A percentile compares a stretch with the other conserved stretches of the same genome.
phyloP scores from a whole-genome alignment of 1,284 basidiomycete genomes.

The Malassezia yamatoensis region DNA sequence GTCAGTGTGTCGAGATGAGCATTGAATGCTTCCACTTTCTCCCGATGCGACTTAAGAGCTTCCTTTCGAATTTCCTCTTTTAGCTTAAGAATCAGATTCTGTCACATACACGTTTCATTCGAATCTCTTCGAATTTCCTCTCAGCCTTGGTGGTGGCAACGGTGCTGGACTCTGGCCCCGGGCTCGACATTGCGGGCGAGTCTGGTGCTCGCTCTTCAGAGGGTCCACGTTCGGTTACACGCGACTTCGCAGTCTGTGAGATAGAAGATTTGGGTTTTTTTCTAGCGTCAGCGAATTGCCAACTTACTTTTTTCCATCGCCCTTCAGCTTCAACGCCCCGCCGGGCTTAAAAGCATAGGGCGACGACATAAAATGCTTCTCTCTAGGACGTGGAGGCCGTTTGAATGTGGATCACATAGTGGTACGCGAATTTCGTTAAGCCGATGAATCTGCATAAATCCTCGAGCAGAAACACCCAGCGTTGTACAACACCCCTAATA shows the following conservation, averaged over 20 bases:
- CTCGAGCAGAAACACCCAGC: too few species aligned
- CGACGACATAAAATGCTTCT: conserved; percentile 17
- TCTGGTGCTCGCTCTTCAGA: neutral
- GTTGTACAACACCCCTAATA: too few species aligned
- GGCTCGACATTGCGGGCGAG: neutral
- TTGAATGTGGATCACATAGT: neutral
- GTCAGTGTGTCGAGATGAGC: conserved; percentile 72
- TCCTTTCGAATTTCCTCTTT: conserved; percentile 60
- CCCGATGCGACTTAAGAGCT: conserved; percentile 83
- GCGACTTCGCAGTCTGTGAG: neutral
- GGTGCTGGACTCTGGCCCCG: neutral
- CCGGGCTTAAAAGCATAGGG: conserved; percentile 38
- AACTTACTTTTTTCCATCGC: conserved; percentile 1
- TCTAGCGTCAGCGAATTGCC: neutral
- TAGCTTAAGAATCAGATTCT: neutral
- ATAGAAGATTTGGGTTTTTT: conserved; percentile 35
- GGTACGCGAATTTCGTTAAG: neutral
- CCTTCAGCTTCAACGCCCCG: conserved; percentile 43
- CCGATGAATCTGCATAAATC: neutral
- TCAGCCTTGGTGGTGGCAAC: conserved; percentile 74
- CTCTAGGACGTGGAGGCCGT: neutral
- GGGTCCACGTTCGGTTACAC: neutral
- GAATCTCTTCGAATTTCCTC: conserved; percentile 73
- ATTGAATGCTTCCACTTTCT: conserved; percentile 77
- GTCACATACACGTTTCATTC: conserved; percentile 64